Base-by-base conservation (phyloP, 176 grass and related monocot genomes). In the Saccharum officinarum region DNA sequence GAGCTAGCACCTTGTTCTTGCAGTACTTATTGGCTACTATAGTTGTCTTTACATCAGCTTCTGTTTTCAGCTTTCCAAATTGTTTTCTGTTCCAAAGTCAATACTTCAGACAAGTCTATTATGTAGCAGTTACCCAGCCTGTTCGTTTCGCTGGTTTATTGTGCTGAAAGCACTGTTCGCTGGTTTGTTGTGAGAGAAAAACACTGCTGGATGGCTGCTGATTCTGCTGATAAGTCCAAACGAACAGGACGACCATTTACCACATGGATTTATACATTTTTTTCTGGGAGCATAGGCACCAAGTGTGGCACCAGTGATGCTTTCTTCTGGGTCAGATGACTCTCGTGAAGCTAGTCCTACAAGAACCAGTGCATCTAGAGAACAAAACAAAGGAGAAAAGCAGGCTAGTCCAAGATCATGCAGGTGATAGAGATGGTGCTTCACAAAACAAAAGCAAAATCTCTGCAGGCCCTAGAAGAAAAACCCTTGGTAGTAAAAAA, bases 311-410 rank as follows among this genome's bases (percentile, higher is more conserved):
- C 44, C 84, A 3, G 74, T 94, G 79, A 84, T 90, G 86, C 85
- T 95, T 77, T 91, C 91, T 70, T 98, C 91, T 26, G 86, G 80
- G 28, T 98, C 93, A 37, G 93, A 92, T 77, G 45, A 37, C 41
- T 98, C 93, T 12, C 75, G 47, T 82, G 92, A 85, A 80, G 88
- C 77, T 22, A 88, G 90, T 61, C 88, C 90, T 65, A 73, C 45
- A 69, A 86, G 83, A 15, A 59, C 88, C 39, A 49, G 46, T 82
- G 50, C 67, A 84, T 75, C 82, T 75, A 61, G 50, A 80, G 64
- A 86, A 63, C 39, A 84, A 78, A n/a, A 63, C 15, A 83, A 46
- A 68, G 61, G 36, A 75, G 42, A 75, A 68, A 71, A 73, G 17
- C 73, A 88, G 68, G 12, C 52, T 23, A 61, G 55, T 69, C 85